Conservation (phyloP, 352 stramenopile genomes). For the Pythium guiyangense region DNA sequence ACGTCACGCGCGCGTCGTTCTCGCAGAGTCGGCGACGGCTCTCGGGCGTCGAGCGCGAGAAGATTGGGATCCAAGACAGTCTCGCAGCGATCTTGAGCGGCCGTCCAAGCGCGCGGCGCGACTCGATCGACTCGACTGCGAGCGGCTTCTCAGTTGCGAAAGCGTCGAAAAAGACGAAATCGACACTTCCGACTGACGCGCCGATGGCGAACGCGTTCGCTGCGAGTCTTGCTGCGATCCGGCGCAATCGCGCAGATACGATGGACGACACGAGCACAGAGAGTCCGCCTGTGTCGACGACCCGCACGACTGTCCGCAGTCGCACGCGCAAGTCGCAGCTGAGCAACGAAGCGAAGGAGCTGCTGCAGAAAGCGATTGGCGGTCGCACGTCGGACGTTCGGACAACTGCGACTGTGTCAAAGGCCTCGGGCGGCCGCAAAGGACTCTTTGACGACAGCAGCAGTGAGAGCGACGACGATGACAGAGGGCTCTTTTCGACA, state of each 20-base stretch:
- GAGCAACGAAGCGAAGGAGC: constrained; percentile 72
- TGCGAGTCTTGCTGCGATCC: constrained; percentile 68
- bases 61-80: constrained; percentile 45
- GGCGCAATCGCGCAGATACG: constrained; percentile 58
- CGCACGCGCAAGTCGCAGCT: constrained; percentile 67
- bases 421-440: constrained; percentile 30
- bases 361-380: constrained; percentile 62
- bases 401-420: constrained; percentile 17
- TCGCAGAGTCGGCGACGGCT: constrained; percentile 33
- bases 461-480: constrained; percentile 33
- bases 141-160: constrained; percentile 24
- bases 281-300: constrained; percentile 17
- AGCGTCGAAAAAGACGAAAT: constrained; percentile 20
- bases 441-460: constrained; percentile 82
- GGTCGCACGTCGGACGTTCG: background rate
- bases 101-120: constrained; percentile 27
- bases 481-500: constrained; percentile 44
- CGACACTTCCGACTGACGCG: constrained; percentile 11
- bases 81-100: constrained; percentile 61
- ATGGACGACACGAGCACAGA: constrained; percentile 36
- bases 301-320: constrained; percentile 27
- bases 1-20: constrained; percentile 39
- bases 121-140: constrained; percentile 52
- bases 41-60: constrained; percentile 35
- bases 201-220: constrained; percentile 66